Evolutionary conservation across 768 basidiomycete species (phyloP), one percentile per base, ranked within the genome.

Genomic region (Mycena amicta): DNA sequence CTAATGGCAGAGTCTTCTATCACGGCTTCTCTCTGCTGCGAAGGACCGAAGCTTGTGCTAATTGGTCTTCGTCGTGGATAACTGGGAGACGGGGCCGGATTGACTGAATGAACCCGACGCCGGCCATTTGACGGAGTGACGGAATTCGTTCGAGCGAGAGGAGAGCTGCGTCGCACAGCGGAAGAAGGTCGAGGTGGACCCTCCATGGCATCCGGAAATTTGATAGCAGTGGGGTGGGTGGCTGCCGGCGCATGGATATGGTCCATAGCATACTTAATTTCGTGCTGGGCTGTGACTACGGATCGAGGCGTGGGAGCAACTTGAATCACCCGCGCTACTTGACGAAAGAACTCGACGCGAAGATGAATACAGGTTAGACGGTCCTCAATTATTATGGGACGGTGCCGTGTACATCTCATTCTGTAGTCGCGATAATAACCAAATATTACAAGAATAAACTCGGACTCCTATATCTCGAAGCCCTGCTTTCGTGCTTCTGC

Each of bases 1-100:
- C 69, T 70, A 16, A 75, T 73, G 57, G 72, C 75, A 51, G 75
- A 75, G 56, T 77, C 75, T 47, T 63, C 62, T n/a, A 56, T 43
- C 39, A 50, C 62, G 45, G 39, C 63, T 55, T 57, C 70, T 64
- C n/a, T 58, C 29, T 53, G n/a, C n/a, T n/a, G 73, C 67, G 59
- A 61, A 51, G 51, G 12, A 20, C 53, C 56, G 30, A 64, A 58
- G 56, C 64, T 61, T 66, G 61, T 43, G 68, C 52, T 41, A 63
- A 63, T 22, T 55, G 64, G 63, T 67, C 75, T 56, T 61, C 65
- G 62, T 29, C 72, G 66, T 6, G 67, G 47, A 11, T 61, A 56
- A 29, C 73, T 70, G 28, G 66, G 63, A 0, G 66, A 51, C 23
- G 53, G 39, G 3, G 50, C 50, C 11, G 63, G 58, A 40, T 74